These are phyloP conservation scores for Pseudotsuga menziesii DNA, from an alignment of 75 land plant species.

Conservation along the genomic window DNA sequence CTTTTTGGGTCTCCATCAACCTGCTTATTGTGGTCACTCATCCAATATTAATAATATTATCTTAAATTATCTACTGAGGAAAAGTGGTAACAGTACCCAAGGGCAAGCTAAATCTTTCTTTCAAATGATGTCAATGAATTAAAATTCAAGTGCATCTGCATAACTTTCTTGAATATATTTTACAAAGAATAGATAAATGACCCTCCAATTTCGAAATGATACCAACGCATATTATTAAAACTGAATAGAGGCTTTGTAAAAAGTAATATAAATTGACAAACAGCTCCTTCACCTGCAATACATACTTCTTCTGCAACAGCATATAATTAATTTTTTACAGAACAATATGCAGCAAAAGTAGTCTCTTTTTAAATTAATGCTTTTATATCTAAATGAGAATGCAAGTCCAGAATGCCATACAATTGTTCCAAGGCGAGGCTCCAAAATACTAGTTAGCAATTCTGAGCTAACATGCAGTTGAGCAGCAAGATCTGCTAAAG, in stretches of 20 bases:
- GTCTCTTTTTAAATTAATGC: background rate
- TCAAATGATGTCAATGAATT: background rate
- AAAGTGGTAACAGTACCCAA: background rate
- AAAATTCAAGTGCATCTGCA: background rate
- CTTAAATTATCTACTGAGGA: no score
- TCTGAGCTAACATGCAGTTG: slow-evolving; percentile 84
- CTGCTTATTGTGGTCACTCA: no score
- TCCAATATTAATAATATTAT: no score
- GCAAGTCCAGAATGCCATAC: slow-evolving; percentile 30
- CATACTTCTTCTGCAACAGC: background rate
- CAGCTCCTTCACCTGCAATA: background rate
- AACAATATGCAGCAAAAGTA: background rate
- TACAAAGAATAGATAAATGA: background rate
- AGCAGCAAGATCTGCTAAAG: slow-evolving; percentile 84
- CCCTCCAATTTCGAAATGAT: background rate
- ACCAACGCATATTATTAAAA: background rate
- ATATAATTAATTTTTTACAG: background rate
- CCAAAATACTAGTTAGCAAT: slow-evolving; percentile 57
- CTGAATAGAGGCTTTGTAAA: background rate
- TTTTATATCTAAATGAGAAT: background rate
- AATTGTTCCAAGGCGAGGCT: slow-evolving; percentile 76
- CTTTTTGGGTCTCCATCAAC: no score
- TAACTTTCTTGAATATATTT: background rate
- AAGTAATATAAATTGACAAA: background rate
- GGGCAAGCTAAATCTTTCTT: background rate